Evolutionary conservation across 805 yeast genomes (phyloP).

Genomic region (Deakozyma indianensis): DNA sequence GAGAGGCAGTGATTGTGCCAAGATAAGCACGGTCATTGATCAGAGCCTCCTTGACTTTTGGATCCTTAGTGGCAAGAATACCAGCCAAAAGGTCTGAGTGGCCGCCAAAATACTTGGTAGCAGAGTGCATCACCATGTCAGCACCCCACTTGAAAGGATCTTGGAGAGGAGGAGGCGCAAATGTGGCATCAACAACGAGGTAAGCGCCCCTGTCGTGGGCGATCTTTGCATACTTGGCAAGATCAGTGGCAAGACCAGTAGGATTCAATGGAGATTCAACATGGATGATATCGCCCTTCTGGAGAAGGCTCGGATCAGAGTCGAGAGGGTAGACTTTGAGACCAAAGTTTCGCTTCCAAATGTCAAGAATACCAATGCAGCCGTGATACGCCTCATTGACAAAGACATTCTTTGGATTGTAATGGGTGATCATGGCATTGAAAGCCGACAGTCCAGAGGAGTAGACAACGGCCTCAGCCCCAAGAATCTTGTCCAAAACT

Average conservation of each 20-base stretch:
- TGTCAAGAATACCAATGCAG: slow-evolving; percentile 51
- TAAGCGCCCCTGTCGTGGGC: slow-evolving; percentile 72
- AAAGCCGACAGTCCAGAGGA: slow-evolving; percentile 74
- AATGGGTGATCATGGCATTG: slow-evolving; percentile 53
- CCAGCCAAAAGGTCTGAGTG: slow-evolving; percentile 88
- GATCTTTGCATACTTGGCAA: slow-evolving; percentile 43
- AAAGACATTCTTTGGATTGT: slow-evolving; percentile 60
- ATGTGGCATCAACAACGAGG: slow-evolving; percentile 68
- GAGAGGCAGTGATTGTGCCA: slow-evolving; percentile 68
- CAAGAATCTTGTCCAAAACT: slow-evolving; percentile 43
- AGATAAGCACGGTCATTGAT: slow-evolving; percentile 49
- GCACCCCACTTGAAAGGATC: slow-evolving; percentile 74
- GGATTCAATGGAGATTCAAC: slow-evolving; percentile 70
- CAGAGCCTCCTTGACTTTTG: slow-evolving; percentile 30
- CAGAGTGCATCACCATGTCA: slow-evolving; percentile 85
- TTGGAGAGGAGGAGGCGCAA: slow-evolving; percentile 86
- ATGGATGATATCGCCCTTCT: slow-evolving; percentile 64
- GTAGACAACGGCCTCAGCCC: slow-evolving; percentile 54
- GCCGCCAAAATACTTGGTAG: slow-evolving; percentile 91
- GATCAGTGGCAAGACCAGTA: slow-evolving; percentile 50
- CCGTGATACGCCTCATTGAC: slow-evolving; percentile 83
- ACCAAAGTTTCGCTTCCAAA: slow-evolving; percentile 48
- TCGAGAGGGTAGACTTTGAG: slow-evolving; percentile 16
- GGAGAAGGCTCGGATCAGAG: slow-evolving; percentile 29
- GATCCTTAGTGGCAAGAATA: slow-evolving; percentile 47